Base-by-base conservation (phyloP, 306 rosid species). In the Alnus rubra region DNA sequence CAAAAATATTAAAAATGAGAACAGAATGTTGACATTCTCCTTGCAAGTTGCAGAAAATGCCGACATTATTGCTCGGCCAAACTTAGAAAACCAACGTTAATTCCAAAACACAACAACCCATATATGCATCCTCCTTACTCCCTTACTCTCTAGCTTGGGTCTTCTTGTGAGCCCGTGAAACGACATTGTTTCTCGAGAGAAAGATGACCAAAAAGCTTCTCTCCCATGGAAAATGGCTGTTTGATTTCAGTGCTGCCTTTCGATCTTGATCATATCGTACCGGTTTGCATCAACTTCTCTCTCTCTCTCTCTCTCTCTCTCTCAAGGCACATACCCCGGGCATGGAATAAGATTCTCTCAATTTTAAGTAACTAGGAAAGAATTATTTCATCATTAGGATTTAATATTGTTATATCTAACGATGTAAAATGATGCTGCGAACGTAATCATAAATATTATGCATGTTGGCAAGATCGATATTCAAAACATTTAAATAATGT, bases 11-110 rank as follows among this genome's bases (percentile, higher is more conserved):
- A 58, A 74, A 45, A 78, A 82, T 79, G 88, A 62, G 74, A 76
- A 71, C 76, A 77, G 64, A 68, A 87, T 92, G 97, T 90, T 81
- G 94, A 84, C 97, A 92, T 90, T 81, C 51, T 54, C 52, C 80
- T 85, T 23, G 31, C 16, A 74, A 65, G 4, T 85, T 23, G 31
- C 49, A 35, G 7, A 37, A 19, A 83, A 81, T 88, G 89, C 83
- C 76, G 91, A 78, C 91, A 85, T 88, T 87, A 60, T 52, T 60
- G 50, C 47, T 56, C 30, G 55, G 50, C 42, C 23, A 0, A 54
- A 12, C 10, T 33, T 14, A 4, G 19, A n/a, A 52, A 13, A 58
- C 37, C 12, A 2, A 2, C 15, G n/a, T 14, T 71, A 23, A 23
- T 23, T 39, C 72, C 49, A 9, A 68, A n/a, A 42, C 18, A 68